These are phyloP conservation scores for Dactylellina leptospora DNA, from an alignment of 2,329 filamentous ascomycete genomes.

Conservation along the genomic window DNA sequence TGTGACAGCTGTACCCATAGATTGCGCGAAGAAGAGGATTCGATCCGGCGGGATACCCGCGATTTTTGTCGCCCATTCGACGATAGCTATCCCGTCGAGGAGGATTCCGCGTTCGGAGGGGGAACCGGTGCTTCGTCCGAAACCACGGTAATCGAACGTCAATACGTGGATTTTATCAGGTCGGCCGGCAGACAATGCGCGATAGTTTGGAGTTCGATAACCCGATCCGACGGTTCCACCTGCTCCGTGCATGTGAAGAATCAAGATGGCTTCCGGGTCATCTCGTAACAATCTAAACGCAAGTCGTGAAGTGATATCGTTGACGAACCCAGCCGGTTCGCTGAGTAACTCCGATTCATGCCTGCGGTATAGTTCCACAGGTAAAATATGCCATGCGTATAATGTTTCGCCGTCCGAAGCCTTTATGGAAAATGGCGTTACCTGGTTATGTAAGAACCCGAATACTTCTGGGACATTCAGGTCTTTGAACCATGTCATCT, in stretches of 20 bases:
- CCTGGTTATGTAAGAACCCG: constrained; percentile 65
- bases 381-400: constrained; percentile 66
- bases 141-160: constrained; percentile 71
- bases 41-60: constrained; percentile 66
- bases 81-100: constrained; percentile 66
- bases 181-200: constrained; percentile 65
- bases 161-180: constrained; percentile 68
- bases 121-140: constrained; percentile 65
- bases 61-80: constrained; percentile 66
- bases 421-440: constrained; percentile 64
- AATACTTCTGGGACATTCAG: constrained; percentile 64
- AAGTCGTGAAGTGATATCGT: constrained; percentile 60
- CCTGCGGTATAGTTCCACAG: constrained; percentile 63
- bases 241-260: constrained; percentile 68
- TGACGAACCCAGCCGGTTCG: constrained; percentile 60
- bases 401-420: constrained; percentile 61
- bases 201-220: constrained; percentile 67
- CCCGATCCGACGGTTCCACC: constrained; percentile 68
- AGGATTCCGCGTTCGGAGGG: constrained; percentile 68
- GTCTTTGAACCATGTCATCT: constrained; percentile 67
- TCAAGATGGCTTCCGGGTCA: constrained; percentile 62
- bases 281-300: constrained; percentile 63
- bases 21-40: constrained; percentile 70
- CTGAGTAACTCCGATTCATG: constrained; percentile 61
- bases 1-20: constrained; percentile 67